phyloP scores from a whole-genome alignment of 2,329 filamentous ascomycete species.

The Lecanoromycetidae sp. region DNA sequence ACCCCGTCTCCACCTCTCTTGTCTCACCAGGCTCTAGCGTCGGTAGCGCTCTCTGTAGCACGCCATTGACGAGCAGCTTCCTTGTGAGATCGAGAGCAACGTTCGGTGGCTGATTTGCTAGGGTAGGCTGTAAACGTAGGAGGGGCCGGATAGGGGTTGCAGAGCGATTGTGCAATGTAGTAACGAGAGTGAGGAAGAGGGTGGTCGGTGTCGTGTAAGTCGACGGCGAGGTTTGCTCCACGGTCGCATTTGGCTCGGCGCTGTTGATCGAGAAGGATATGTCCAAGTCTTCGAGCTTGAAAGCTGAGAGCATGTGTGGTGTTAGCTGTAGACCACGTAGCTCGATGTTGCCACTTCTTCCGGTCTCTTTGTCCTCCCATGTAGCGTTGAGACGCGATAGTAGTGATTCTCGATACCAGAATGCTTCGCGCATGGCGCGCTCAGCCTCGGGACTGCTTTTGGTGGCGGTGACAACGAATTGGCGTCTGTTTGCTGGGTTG shows the following conservation, averaged over 20 bases:
- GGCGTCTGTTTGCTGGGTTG: slow-evolving; percentile 64
- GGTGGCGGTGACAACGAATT: slow-evolving; percentile 67
- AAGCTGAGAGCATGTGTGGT: slow-evolving; percentile 66
- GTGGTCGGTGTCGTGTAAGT: slow-evolving; percentile 43
- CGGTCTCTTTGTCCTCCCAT: slow-evolving; percentile 54
- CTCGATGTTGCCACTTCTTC: slow-evolving; percentile 57
- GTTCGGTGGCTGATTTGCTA: slow-evolving; percentile 59
- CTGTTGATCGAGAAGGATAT: slow-evolving; percentile 38
- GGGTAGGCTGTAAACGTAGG: slow-evolving; percentile 62
- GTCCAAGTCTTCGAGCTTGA: slow-evolving; percentile 68
- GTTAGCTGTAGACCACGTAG: slow-evolving; percentile 63
- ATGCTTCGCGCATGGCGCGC: slow-evolving; percentile 64
- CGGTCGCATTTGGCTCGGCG: slow-evolving; percentile 8
- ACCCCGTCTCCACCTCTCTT: slow-evolving; percentile 52
- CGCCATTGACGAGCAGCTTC: slow-evolving; percentile 74
- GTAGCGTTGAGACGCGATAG: slow-evolving; percentile 57
- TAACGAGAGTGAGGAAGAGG: slow-evolving; percentile 55
- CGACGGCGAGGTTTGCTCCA: slow-evolving; percentile 29
- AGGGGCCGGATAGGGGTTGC: slow-evolving; percentile 55
- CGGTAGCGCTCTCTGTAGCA: slow-evolving; percentile 62
- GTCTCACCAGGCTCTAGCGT: slow-evolving; percentile 46
- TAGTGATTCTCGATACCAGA: slow-evolving; percentile 81
- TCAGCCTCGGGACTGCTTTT: slow-evolving; percentile 71
- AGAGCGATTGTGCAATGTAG: slow-evolving; percentile 66
- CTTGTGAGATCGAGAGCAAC: slow-evolving; percentile 70